Conservation (phyloP, 306 rosid genomes). For the Inga laurina region DNA sequence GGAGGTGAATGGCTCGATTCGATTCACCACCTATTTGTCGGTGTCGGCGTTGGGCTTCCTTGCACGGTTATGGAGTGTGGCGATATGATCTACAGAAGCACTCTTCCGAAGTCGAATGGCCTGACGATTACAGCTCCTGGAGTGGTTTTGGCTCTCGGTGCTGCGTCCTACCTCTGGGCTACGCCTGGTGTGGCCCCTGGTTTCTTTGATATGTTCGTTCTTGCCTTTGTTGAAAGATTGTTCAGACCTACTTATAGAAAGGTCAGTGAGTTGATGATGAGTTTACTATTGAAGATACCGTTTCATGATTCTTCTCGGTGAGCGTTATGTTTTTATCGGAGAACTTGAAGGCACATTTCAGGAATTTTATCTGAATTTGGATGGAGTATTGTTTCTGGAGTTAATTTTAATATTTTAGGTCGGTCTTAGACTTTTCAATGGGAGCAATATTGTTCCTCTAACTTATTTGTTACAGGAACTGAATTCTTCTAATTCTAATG, state of each 20-base stretch:
- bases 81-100: conserved; percentile 87
- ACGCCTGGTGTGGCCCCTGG: conserved; percentile 98
- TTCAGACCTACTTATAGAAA: conserved; percentile 77
- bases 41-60: conserved; percentile 91
- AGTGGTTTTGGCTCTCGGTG: conserved; percentile 65
- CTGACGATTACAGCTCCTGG: conserved; percentile 79
- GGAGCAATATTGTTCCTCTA: background rate
- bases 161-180: conserved; percentile 94
- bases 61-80: conserved; percentile 98
- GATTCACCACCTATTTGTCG: conserved; percentile 64
- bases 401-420: background rate
- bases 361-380: background rate
- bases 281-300: background rate
- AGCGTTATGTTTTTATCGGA: background rate
- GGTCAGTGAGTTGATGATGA: conserved; percentile 41
- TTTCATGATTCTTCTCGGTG: background rate
- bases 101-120: conserved; percentile 73
- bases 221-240: conserved; percentile 83
- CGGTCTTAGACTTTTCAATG: background rate
- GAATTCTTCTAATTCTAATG: background rate
- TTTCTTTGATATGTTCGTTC: conserved; percentile 95
- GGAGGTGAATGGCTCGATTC: conserved; percentile 58
- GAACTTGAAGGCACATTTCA: background rate
- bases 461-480: background rate
- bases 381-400: background rate